These are phyloP conservation scores for Malus domestica DNA, from an alignment of 306 rosid genomes.

Conservation along the genomic window DNA sequence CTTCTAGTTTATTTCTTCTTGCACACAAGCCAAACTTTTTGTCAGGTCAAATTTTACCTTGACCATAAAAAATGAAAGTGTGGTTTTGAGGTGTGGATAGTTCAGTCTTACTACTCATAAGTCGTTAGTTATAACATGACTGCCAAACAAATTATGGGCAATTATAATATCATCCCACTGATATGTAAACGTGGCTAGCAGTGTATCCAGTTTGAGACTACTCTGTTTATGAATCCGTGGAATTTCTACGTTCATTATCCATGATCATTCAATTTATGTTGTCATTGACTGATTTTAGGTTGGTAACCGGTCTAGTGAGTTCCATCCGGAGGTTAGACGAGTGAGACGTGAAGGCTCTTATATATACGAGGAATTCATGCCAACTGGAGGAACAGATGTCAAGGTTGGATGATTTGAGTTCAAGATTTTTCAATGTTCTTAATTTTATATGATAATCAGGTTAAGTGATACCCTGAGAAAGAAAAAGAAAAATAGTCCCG, in stretches of 20 bases:
- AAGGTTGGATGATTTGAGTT: constrained; percentile 54
- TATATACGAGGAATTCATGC: constrained; percentile 94
- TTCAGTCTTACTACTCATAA: not conserved
- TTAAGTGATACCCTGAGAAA: not conserved
- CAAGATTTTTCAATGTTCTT: not conserved
- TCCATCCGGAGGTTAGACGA: constrained; percentile 89
- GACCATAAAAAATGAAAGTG: not conserved
- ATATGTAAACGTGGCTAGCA: not conserved
- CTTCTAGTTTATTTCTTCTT: constrained; percentile 10
- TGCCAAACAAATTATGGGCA: constrained; percentile 14
- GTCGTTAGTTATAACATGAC: constrained; percentile 11
- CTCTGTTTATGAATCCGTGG: not conserved
- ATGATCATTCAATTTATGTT: constrained; percentile 17
- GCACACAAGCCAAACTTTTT: constrained; percentile 3
- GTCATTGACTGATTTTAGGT: constrained; percentile 47
- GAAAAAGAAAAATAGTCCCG: not conserved
- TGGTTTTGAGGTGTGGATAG: constrained; percentile 8
- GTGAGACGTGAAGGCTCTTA: constrained; percentile 98
- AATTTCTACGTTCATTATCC: not conserved
- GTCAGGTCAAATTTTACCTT: not conserved
- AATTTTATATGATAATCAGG: not conserved
- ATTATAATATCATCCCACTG: not conserved
- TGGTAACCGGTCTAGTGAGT: constrained; percentile 97
- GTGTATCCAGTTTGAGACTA: not conserved
- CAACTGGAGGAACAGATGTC: constrained; percentile 99